phyloP scores from a whole-genome alignment of 2,329 filamentous ascomycete genomes.

The Pyrenochaeta sp. region DNA sequence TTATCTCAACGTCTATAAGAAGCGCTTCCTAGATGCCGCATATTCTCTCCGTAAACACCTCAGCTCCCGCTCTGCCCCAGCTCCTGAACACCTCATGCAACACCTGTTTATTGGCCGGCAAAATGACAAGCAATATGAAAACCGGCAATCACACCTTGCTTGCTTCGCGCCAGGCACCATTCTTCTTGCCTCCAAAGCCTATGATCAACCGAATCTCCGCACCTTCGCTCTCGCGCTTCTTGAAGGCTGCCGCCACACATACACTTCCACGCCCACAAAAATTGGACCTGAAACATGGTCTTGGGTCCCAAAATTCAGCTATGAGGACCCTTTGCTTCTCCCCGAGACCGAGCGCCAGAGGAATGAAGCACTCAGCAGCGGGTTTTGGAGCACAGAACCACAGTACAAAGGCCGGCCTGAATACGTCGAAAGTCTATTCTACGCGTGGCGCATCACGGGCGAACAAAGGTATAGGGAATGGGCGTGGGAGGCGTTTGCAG shows the following conservation, averaged over 20 bases:
- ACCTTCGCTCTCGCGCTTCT: conserved; percentile 51
- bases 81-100: conserved; percentile 41
- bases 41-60: conserved; percentile 48
- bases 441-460: conserved; percentile 53
- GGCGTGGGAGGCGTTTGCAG: conserved; percentile 53
- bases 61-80: conserved; percentile 46
- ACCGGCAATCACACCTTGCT: conserved; percentile 51
- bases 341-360: conserved; percentile 39
- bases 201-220: conserved; percentile 42
- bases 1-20: conserved; percentile 43
- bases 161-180: conserved; percentile 52
- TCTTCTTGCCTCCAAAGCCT: conserved; percentile 48
- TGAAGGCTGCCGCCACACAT: conserved; percentile 51
- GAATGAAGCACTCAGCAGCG: conserved; percentile 37
- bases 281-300: conserved; percentile 51
- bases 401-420: conserved; percentile 49
- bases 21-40: conserved; percentile 45
- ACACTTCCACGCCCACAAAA: conserved; percentile 47
- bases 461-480: conserved; percentile 51
- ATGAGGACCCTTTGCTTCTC: conserved; percentile 37
- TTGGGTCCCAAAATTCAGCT: conserved; percentile 50
- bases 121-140: conserved; percentile 44
- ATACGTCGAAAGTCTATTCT: conserved; percentile 53
- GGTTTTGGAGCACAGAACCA: conserved; percentile 47
- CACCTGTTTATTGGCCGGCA: conserved; percentile 53